phyloP scores from a whole-genome alignment of 2,329 filamentous ascomycete species.

The Exophiala sp. region DNA sequence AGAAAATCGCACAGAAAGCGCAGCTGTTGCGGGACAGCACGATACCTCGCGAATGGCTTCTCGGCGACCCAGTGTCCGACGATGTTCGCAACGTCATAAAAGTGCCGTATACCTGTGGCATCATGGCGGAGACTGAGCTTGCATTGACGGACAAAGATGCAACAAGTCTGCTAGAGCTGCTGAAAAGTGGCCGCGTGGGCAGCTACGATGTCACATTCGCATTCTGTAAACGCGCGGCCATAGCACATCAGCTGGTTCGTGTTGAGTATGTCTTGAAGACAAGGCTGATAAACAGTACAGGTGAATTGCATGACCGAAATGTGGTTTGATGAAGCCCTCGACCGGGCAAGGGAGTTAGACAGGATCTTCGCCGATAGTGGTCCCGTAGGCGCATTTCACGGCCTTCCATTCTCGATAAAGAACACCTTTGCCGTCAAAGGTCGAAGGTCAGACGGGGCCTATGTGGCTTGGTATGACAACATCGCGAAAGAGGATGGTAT shows the following conservation, averaged over 20 bases:
- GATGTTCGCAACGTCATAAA: slow-evolving; percentile 31
- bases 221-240: slow-evolving; percentile 40
- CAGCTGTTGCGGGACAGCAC: slow-evolving; percentile 34
- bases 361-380: slow-evolving; percentile 62
- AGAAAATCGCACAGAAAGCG: slow-evolving; percentile 36
- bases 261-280: slow-evolving; percentile 32
- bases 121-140: slow-evolving; percentile 43
- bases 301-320: slow-evolving; percentile 39
- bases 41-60: slow-evolving; percentile 39
- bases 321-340: slow-evolving; percentile 44
- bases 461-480: slow-evolving; percentile 19
- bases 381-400: slow-evolving; percentile 3
- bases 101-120: slow-evolving; percentile 39
- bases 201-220: slow-evolving; percentile 35
- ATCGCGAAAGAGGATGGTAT: slow-evolving; percentile 25
- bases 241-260: slow-evolving; percentile 43
- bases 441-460: slow-evolving; percentile 31
- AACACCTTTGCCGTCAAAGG: slow-evolving; percentile 30
- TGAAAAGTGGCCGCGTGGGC: slow-evolving; percentile 3
- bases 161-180: slow-evolving; percentile 31
- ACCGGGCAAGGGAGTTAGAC: slow-evolving; percentile 60
- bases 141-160: slow-evolving; percentile 50
- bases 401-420: slow-evolving; percentile 19
- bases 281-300: slow-evolving; percentile 8
- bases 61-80: slow-evolving; percentile 16